Percentiles rank a stretch among this genome's conserved stretches.
Evolutionary conservation across 2,329 filamentous ascomycete species (phyloP).

Genomic region (Nigrospora sphaerica): DNA sequence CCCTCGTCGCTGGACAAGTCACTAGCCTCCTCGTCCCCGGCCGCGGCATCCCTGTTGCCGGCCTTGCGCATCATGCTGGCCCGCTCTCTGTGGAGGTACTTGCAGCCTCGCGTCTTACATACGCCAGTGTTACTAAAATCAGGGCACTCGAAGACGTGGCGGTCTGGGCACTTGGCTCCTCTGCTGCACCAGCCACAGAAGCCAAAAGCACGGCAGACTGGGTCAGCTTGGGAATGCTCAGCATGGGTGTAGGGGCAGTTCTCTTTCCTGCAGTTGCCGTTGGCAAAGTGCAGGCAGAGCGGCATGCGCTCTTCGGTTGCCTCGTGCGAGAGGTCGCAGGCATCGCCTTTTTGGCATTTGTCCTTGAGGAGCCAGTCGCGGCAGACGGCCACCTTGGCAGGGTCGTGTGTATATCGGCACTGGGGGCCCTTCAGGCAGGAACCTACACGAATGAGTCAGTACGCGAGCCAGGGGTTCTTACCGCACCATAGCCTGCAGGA

Average conservation of each 20-base stretch:
- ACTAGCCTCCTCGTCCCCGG: conserved; percentile 47
- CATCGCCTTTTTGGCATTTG: conserved; percentile 66
- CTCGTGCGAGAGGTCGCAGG: conserved; percentile 88
- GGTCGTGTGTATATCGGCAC: conserved; percentile 80
- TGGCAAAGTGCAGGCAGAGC: conserved; percentile 82
- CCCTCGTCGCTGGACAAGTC: conserved; percentile 73
- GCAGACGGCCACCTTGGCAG: conserved; percentile 82
- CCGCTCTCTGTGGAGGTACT: conserved; percentile 79
- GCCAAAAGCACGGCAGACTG: conserved; percentile 79
- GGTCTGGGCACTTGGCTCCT: conserved; percentile 68
- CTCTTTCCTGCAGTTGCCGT: conserved; percentile 81
- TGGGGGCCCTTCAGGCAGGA: conserved; percentile 73
- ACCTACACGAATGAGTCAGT: conserved; percentile 54
- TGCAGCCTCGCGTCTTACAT: conserved; percentile 77
- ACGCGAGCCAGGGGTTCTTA: conserved; percentile 26
- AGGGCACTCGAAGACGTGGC: conserved; percentile 89
- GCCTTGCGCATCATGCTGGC: conserved; percentile 71
- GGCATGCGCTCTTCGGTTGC: conserved; percentile 77
- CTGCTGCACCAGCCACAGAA: conserved; percentile 83
- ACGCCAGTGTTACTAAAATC: conserved; percentile 87
- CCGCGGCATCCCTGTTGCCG: conserved; percentile 35
- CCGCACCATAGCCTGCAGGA: conserved; percentile 24
- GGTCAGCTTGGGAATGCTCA: conserved; percentile 66
- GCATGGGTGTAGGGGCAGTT: conserved; percentile 85
- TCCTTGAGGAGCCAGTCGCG: conserved; percentile 78